Evolutionary conservation across 495 filamentous ascomycete genomes (phyloP).

Genomic region (Podospora bellae-mahoneyi): DNA sequence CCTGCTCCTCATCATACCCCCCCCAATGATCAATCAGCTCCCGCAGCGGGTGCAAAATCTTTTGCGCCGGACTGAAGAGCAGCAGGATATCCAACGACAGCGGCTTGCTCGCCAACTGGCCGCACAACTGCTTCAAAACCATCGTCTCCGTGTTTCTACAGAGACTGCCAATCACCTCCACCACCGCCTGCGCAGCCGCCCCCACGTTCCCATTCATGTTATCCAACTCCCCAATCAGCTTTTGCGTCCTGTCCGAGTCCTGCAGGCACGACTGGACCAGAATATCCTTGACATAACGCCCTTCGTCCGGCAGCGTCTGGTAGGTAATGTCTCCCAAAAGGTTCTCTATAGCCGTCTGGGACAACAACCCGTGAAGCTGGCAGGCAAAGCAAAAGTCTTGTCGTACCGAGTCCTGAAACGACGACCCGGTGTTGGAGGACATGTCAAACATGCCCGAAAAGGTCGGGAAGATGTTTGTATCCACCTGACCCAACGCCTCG

Average conservation of each 20-base stretch:
- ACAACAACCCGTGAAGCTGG: conserved; percentile 77
- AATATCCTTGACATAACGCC: conserved; percentile 71
- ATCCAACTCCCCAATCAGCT: conserved; percentile 74
- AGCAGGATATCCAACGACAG: conserved; percentile 79
- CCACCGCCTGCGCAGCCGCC: conserved; percentile 76
- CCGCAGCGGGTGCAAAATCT: conserved; percentile 79
- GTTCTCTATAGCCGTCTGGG: conserved; percentile 70
- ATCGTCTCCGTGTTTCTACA: conserved; percentile 86
- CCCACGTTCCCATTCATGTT: conserved; percentile 94
- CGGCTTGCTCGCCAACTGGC: conserved; percentile 71
- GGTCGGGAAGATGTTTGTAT: conserved; percentile 75
- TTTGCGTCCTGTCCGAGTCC: conserved; percentile 68
- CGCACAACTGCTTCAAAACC: conserved; percentile 81
- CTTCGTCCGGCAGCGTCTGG: conserved; percentile 70
- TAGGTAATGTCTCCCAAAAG: conserved; percentile 84
- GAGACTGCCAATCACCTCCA: conserved; percentile 74
- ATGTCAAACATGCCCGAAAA: conserved; percentile 79
- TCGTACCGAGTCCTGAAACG: conserved; percentile 74
- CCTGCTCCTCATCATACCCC: conserved; percentile 85
- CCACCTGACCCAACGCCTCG: conserved; percentile 70
- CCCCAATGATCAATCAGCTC: conserved; percentile 80
- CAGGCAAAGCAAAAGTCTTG: conserved; percentile 94
- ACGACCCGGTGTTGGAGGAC: conserved; percentile 58
- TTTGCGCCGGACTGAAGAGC: conserved; percentile 73
- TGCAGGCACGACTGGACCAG: conserved; percentile 69